Evolutionary conservation across 306 rosid genomes (phyloP).

Genomic region (Sesbania bispinosa): DNA sequence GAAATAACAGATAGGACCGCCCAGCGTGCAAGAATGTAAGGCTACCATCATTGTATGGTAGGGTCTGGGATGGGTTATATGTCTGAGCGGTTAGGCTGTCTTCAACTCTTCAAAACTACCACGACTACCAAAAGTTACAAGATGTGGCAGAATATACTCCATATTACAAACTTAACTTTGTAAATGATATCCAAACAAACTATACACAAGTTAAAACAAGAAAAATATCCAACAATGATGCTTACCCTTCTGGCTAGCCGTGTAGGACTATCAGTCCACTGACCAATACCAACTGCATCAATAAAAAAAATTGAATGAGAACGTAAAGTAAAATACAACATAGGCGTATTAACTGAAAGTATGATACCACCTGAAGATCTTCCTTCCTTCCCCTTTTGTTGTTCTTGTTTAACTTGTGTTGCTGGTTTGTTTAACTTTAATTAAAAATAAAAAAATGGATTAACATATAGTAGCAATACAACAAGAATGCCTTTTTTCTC

Average conservation of each 20-base stretch:
- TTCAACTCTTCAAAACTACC: neutral
- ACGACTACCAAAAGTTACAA: slow-evolving; percentile 1
- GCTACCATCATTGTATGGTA: neutral
- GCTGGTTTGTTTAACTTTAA: slow-evolving; percentile 42
- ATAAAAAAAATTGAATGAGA: slow-evolving; percentile 12
- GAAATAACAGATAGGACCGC: slow-evolving; percentile 1
- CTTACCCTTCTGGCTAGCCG: slow-evolving; percentile 72
- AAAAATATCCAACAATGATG: slow-evolving; percentile 19
- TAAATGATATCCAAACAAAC: neutral
- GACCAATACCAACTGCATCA: slow-evolving; percentile 44
- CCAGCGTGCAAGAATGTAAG: neutral
- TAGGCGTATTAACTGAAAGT: neutral
- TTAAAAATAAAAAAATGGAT: neutral
- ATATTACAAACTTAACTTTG: neutral
- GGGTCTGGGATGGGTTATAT: neutral
- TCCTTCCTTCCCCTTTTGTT: slow-evolving; percentile 33
- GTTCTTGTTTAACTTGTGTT: slow-evolving; percentile 40
- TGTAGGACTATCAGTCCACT: slow-evolving; percentile 42
- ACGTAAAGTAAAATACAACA: slow-evolving; percentile 9
- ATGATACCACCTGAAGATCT: slow-evolving; percentile 44
- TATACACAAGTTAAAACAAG: neutral
- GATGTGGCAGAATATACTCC: neutral
- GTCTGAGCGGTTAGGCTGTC: neutral
- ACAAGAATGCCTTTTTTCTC: neutral
- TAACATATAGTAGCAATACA: neutral